Evolutionary conservation across 2,329 filamentous ascomycete species (phyloP), one percentile per base, ranked within the genome.

Genomic region (Lecanicillium sp.): DNA sequence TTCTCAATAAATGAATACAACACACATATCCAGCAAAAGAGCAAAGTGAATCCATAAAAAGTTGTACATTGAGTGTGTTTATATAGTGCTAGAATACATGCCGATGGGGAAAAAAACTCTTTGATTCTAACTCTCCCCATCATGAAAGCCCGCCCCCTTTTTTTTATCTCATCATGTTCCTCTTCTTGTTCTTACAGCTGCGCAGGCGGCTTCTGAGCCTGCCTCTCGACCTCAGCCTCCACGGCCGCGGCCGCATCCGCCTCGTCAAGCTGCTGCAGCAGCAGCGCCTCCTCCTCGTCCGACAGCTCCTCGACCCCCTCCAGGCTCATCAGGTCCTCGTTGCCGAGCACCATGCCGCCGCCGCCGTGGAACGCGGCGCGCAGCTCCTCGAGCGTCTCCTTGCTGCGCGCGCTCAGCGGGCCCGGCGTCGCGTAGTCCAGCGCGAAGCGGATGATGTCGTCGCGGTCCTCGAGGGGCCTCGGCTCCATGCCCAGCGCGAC

Each of bases 401-500:
- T 57, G 35, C 64, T 70, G 30, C 60, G 57, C 30, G 58, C 37
- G 51, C 62, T 68, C 50, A 71, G 48, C 2, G 63, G 62, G 1
- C 69, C 68, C 0, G 66, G 66, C 1, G 69, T 70, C 14, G 69
- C 69, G 45, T 62, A 65, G 52, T 72, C 68, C 19, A 71, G 58
- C 4, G 67, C 67, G 51, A 67, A 66, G 47, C 64, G 60, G 15
- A 72, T 63, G 8, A 73, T 50, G 23, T 67, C 60, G 21, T 68
- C 67, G 38, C 63, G 58, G 38, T 66, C 60, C 43, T 63, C 62
- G 9, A 68, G 55, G 37, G 63, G 57, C 53, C 58, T 64, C 14
- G 67, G 66, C 43, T 64, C 58, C 50, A 95, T 61, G 0, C 88
- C 87, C 42, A 93, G 64, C 17, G 70, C 70, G 50, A 72, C 68